Conservation (phyloP, 345 rosid species). For the Rubroshorea leprosula region DNA sequence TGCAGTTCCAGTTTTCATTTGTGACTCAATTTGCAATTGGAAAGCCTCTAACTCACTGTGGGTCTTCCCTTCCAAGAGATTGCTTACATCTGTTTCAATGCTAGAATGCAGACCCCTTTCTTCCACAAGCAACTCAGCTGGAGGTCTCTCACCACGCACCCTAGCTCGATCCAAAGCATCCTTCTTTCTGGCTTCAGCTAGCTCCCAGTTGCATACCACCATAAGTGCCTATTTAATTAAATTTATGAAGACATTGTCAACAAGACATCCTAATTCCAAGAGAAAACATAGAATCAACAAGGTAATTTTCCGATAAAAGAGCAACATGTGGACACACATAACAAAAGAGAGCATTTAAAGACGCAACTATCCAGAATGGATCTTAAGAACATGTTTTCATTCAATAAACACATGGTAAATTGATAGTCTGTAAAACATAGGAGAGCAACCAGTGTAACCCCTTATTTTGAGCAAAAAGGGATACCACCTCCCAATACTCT, state of each 20-base stretch:
- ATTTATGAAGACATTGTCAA: slow-evolving; percentile 3
- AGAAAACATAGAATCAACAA: not conserved
- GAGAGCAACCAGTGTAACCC: too few relatives aligned
- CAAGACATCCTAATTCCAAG: not conserved
- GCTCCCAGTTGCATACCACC: slow-evolving; percentile 90
- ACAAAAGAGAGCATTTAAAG: not conserved
- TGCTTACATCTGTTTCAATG: slow-evolving; percentile 75
- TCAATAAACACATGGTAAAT: not conserved
- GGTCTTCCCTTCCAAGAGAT: slow-evolving; percentile 74
- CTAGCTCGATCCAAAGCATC: slow-evolving; percentile 89
- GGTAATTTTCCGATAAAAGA: not conserved
- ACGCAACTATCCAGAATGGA: not conserved
- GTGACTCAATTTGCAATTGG: slow-evolving; percentile 62
- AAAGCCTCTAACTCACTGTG: slow-evolving; percentile 63
- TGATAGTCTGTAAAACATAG: too few relatives aligned
- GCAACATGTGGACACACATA: not conserved
- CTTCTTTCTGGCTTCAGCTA: slow-evolving; percentile 80
- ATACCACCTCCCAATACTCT: slow-evolving; percentile 83
- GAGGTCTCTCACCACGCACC: slow-evolving; percentile 93
- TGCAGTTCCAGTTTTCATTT: slow-evolving; percentile 83
- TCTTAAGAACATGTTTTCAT: too few relatives aligned
- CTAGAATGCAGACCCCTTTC: slow-evolving; percentile 90
- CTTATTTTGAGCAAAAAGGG: not conserved
- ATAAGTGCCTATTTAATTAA: slow-evolving; percentile 61
- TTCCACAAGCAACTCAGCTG: slow-evolving; percentile 85